A percentile compares a stretch with the other conserved stretches of the same genome.
Evolutionary conservation across 768 basidiomycete genomes (phyloP).

Genomic region (Pholiota molesta): DNA sequence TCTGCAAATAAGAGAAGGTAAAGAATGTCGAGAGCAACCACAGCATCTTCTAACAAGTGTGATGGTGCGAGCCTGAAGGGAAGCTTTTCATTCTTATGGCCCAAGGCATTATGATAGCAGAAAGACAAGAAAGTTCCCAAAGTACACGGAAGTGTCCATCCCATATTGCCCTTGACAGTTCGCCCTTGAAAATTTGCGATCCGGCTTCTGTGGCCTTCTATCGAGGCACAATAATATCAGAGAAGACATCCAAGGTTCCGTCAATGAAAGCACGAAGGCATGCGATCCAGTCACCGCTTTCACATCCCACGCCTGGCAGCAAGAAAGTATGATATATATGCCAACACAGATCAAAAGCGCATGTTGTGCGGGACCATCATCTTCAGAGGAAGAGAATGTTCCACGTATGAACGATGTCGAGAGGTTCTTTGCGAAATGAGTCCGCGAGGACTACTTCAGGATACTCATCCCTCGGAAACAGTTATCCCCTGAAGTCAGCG

Average conservation of each 20-base stretch:
- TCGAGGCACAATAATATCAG: constrained; percentile 26
- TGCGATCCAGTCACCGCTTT: constrained; percentile 15
- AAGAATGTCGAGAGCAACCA: constrained; percentile 25
- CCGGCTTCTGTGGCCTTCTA: constrained; percentile 25
- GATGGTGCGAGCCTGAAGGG: constrained; percentile 15
- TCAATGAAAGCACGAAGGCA: constrained; percentile 18
- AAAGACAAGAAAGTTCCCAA: constrained; percentile 12
- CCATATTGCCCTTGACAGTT: constrained; percentile 29
- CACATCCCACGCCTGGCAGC: constrained; percentile 25
- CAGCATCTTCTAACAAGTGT: constrained; percentile 26
- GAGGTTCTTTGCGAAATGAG: not conserved
- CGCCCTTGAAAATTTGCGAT: constrained; percentile 25
- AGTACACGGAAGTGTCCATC: constrained; percentile 26
- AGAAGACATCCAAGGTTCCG: constrained; percentile 16
- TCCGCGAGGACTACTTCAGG: not conserved
- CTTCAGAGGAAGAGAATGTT: constrained; percentile 14
- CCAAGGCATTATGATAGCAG: constrained; percentile 14
- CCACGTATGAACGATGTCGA: not conserved
- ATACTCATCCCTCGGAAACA: not conserved
- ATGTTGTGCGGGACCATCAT: constrained; percentile 21
- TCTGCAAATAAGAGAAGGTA: constrained; percentile 24
- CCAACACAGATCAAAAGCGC: constrained; percentile 21
- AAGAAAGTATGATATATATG: constrained; percentile 23
- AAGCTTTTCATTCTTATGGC: constrained; percentile 12
- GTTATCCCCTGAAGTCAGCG: not conserved